phyloP scores from a whole-genome alignment of 106 monocot species.

The Dendrobium officinale region DNA sequence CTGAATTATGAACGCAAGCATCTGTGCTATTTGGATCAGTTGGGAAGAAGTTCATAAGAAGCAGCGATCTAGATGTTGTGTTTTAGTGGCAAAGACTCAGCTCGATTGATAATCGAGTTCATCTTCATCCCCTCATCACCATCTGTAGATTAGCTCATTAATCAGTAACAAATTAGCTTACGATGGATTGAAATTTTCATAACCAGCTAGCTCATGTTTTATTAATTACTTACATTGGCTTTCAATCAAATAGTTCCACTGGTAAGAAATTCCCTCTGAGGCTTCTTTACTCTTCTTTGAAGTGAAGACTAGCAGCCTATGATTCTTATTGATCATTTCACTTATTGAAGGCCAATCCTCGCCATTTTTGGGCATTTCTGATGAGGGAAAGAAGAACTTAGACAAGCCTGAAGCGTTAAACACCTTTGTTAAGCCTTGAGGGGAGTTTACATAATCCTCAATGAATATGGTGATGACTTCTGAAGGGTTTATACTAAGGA shows the following conservation, averaged over 20 bases:
- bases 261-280: slow-evolving; percentile 71
- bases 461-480: slow-evolving; percentile 58
- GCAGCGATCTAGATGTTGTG: slow-evolving; percentile 43
- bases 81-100: slow-evolving; percentile 61
- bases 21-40: slow-evolving; percentile 24
- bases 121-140: slow-evolving; percentile 55
- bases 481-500: background rate
- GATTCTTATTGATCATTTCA: slow-evolving; percentile 60
- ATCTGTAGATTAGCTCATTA: slow-evolving; percentile 16
- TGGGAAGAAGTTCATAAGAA: slow-evolving; percentile 77
- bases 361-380: slow-evolving; percentile 65
- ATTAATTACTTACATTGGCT: slow-evolving; percentile 46
- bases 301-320: slow-evolving; percentile 62
- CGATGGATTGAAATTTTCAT: no score
- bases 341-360: slow-evolving; percentile 65
- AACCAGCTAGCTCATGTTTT: no score
- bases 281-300: slow-evolving; percentile 58
- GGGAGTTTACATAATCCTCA: slow-evolving; percentile 69
- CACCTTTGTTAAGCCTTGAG: slow-evolving; percentile 51
- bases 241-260: slow-evolving; percentile 69
- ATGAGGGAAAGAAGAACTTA: slow-evolving; percentile 62
- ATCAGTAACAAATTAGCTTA: background rate
- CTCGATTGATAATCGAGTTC: slow-evolving; percentile 47
- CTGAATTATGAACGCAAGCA: slow-evolving; percentile 59
- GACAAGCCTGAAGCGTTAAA: slow-evolving; percentile 52